Evolutionary conservation across 371 early-diverging fungal genomes (phyloP).

Genomic region (Mortierella sp.): DNA sequence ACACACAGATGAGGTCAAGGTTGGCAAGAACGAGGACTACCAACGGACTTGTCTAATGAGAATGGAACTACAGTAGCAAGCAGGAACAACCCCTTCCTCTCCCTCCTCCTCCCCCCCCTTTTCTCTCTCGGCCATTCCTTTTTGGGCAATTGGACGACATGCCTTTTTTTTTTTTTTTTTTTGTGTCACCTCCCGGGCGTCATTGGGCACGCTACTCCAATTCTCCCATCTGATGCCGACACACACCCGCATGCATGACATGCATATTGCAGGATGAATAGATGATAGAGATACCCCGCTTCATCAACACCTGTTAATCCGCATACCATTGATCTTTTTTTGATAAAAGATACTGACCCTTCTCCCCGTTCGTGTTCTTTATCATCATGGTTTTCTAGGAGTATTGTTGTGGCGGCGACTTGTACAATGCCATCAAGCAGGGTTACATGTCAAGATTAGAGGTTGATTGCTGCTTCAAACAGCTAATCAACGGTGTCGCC

Average conservation of each 20-base stretch:
- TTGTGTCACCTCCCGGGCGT: too few relatives aligned
- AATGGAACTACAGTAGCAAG: too few relatives aligned
- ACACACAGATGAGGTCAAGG: too few relatives aligned
- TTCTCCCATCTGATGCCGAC: too few relatives aligned
- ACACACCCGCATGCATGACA: conserved; percentile 8
- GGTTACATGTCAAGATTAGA: conserved; percentile 75
- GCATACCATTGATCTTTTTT: too few relatives aligned
- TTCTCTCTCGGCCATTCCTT: background rate
- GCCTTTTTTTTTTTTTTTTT: too few relatives aligned
- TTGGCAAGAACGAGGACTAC: too few relatives aligned
- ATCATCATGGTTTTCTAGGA: conserved; percentile 41
- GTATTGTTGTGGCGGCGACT: conserved; percentile 84
- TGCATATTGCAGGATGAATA: conserved; percentile 1
- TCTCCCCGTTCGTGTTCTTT: background rate
- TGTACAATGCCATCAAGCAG: conserved; percentile 75
- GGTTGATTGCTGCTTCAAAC: conserved; percentile 88
- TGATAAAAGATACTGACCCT: background rate
- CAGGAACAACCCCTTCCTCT: background rate
- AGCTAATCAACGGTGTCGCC: conserved; percentile 87
- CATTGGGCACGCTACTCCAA: too few relatives aligned
- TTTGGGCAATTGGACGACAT: background rate
- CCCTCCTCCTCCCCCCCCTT: background rate
- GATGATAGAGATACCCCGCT: too few relatives aligned
- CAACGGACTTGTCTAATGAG: too few relatives aligned
- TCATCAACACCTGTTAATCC: too few relatives aligned